phyloP scores from a whole-genome alignment of 108 stramenopile genomes.

The Phaeodactylum tricornutum region DNA sequence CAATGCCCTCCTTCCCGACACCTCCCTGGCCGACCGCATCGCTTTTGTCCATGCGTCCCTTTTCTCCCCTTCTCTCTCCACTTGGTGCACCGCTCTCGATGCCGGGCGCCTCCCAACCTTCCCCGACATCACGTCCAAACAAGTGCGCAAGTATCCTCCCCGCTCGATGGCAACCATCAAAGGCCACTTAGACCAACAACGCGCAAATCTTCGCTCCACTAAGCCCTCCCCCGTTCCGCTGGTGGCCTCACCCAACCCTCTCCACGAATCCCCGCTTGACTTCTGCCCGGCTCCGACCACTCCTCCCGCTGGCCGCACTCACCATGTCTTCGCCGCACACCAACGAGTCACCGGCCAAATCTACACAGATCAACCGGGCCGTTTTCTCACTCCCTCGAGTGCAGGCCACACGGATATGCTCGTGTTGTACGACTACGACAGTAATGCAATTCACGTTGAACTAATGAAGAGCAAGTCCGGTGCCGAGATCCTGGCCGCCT shows the following conservation, averaged over 20 bases:
- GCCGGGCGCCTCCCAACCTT: too few relatives aligned
- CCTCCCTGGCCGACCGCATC: constrained; percentile 7
- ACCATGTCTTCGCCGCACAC: too few relatives aligned
- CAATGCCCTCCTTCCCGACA: neutral
- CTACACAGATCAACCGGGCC: constrained; percentile 24
- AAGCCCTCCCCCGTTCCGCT: neutral
- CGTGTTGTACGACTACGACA: constrained; percentile 22
- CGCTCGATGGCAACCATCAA: constrained; percentile 8
- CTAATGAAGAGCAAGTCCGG: constrained; percentile 9
- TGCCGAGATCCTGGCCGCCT: neutral
- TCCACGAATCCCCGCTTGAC: neutral
- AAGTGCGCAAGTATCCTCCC: constrained; percentile 3
- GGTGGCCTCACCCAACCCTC: neutral
- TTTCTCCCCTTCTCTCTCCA: constrained; percentile 12
- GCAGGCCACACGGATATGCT: constrained; percentile 15
- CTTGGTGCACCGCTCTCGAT: constrained; percentile 2
- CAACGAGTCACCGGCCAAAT: too few relatives aligned
- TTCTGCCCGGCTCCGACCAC: constrained; percentile 1
- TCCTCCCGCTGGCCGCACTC: constrained; percentile 2
- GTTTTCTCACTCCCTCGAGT: constrained; percentile 14
- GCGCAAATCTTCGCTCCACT: constrained; percentile 7
- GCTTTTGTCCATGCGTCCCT: constrained; percentile 19
- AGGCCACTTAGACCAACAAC: constrained; percentile 19
- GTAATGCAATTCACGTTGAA: constrained; percentile 14
- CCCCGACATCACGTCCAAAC: too few relatives aligned